phyloP scores from a whole-genome alignment of 2,329 filamentous ascomycete genomes.

The Daldinia eschscholtzii region DNA sequence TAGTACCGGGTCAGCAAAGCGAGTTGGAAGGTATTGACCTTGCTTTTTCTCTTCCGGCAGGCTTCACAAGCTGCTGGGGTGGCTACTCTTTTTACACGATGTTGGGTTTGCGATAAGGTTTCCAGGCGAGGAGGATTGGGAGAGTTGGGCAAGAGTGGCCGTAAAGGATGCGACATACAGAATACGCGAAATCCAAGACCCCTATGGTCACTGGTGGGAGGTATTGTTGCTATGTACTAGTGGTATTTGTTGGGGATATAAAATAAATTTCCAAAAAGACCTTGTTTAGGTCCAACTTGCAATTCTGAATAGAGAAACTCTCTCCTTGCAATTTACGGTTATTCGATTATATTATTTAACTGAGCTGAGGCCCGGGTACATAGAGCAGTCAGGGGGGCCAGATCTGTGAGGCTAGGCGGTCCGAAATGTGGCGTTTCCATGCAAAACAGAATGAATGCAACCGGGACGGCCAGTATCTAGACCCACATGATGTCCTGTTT shows the following conservation, averaged over 20 bases:
- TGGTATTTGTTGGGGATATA: not conserved
- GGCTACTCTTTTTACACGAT: slow-evolving; percentile 36
- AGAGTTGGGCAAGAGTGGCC: slow-evolving; percentile 40
- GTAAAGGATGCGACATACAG: slow-evolving; percentile 42
- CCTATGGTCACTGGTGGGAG: slow-evolving; percentile 14
- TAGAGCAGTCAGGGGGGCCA: slow-evolving; percentile 8
- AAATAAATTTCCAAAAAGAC: not conserved
- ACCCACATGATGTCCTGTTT: slow-evolving; percentile 27
- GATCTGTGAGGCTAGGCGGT: slow-evolving; percentile 30
- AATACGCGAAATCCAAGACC: slow-evolving; percentile 13
- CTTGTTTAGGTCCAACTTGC: not conserved
- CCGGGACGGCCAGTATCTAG: slow-evolving; percentile 18
- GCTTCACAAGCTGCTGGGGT: slow-evolving; percentile 43
- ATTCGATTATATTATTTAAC: slow-evolving; percentile 23
- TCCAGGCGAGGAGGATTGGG: slow-evolving; percentile 36
- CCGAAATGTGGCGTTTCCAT: slow-evolving; percentile 38
- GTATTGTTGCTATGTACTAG: not conserved
- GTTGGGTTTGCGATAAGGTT: slow-evolving; percentile 19
- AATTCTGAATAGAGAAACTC: slow-evolving; percentile 1
- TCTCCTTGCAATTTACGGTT: slow-evolving; percentile 12
- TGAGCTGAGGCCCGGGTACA: slow-evolving; percentile 24
- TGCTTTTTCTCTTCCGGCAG: slow-evolving; percentile 43
- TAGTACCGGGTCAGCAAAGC: not conserved
- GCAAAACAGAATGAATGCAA: slow-evolving; percentile 34
- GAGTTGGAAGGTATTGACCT: slow-evolving; percentile 20